Evolutionary conservation across 2,329 filamentous ascomycete species (phyloP).

Genomic region (Aspergillus eucalypticola): DNA sequence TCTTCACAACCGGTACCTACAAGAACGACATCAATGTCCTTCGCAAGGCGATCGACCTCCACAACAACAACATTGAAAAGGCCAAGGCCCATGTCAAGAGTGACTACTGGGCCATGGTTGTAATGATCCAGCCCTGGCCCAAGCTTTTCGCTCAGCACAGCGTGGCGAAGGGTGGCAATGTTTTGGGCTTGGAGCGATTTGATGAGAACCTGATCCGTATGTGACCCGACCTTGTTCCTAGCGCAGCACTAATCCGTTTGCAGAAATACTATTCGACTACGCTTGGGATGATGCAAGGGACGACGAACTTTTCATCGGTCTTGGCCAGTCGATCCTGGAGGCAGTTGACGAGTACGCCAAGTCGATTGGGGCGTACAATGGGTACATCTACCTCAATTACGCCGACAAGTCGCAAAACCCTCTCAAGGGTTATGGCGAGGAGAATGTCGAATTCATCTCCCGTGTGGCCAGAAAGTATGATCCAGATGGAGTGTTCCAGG

Average conservation of each 20-base stretch:
- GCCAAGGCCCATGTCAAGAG: constrained; percentile 16
- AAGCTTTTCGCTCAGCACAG: constrained; percentile 36
- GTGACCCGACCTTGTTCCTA: neutral
- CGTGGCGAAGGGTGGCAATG: constrained; percentile 37
- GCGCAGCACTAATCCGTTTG: neutral
- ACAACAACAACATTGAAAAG: constrained; percentile 20
- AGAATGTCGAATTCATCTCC: constrained; percentile 36
- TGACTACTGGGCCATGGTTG: constrained; percentile 19
- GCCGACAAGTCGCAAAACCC: constrained; percentile 46
- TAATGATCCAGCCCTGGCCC: constrained; percentile 47
- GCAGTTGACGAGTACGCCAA: constrained; percentile 32
- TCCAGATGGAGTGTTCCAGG: constrained; percentile 29
- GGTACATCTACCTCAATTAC: constrained; percentile 51
- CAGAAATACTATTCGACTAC: constrained; percentile 13
- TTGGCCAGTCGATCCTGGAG: constrained; percentile 29
- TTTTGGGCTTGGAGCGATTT: constrained; percentile 37
- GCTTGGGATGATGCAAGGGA: constrained; percentile 37
- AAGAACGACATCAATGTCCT: constrained; percentile 21
- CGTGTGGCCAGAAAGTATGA: constrained; percentile 29
- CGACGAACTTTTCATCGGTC: constrained; percentile 30
- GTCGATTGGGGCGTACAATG: constrained; percentile 30
- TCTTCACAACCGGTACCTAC: constrained; percentile 25
- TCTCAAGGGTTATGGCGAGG: constrained; percentile 43
- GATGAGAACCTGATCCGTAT: constrained; percentile 27
- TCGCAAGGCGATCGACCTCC: constrained; percentile 21